These are phyloP conservation scores for Fomitopsis pinicola DNA, from an alignment of 1,284 basidiomycete genomes.

Conservation along the genomic window DNA sequence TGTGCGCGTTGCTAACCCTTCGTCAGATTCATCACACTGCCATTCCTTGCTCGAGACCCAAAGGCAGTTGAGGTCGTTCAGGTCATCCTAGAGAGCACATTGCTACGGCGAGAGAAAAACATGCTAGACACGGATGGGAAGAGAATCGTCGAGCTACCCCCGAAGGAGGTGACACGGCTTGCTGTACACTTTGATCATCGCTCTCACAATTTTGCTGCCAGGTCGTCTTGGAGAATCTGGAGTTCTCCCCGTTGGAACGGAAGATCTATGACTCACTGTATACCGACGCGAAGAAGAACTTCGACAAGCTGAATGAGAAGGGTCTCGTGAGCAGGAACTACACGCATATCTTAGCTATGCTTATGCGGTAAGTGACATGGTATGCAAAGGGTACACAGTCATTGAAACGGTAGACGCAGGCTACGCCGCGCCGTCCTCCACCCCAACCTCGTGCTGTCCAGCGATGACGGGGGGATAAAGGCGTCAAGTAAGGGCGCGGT, in stretches of 20 bases:
- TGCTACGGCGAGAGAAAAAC: constrained; percentile 92
- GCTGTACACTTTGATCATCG: neutral
- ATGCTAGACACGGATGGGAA: constrained; percentile 90
- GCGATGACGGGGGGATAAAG: constrained; percentile 5
- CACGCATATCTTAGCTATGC: constrained; percentile 86
- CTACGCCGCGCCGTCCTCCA: constrained; percentile 86
- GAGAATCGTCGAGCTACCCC: constrained; percentile 84
- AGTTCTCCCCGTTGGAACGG: constrained; percentile 73
- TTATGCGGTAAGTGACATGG: constrained; percentile 65
- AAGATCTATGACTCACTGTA: constrained; percentile 83
- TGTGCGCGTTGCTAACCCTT: neutral
- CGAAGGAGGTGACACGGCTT: constrained; percentile 60
- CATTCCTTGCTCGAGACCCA: constrained; percentile 83
- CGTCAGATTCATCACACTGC: constrained; percentile 81
- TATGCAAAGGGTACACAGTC: neutral
- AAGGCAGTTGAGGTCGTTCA: constrained; percentile 93
- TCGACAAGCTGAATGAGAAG: constrained; percentile 73
- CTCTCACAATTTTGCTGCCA: neutral
- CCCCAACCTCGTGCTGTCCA: constrained; percentile 67
- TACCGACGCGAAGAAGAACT: constrained; percentile 60
- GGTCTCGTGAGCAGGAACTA: constrained; percentile 83
- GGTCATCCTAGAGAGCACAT: constrained; percentile 84
- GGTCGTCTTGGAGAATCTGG: constrained; percentile 55
- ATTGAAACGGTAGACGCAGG: constrained; percentile 32
- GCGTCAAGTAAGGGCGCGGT: constrained; percentile 36